Base-by-base conservation (phyloP, 352 stramenopile genomes). In the Phytopythium sindhum region DNA sequence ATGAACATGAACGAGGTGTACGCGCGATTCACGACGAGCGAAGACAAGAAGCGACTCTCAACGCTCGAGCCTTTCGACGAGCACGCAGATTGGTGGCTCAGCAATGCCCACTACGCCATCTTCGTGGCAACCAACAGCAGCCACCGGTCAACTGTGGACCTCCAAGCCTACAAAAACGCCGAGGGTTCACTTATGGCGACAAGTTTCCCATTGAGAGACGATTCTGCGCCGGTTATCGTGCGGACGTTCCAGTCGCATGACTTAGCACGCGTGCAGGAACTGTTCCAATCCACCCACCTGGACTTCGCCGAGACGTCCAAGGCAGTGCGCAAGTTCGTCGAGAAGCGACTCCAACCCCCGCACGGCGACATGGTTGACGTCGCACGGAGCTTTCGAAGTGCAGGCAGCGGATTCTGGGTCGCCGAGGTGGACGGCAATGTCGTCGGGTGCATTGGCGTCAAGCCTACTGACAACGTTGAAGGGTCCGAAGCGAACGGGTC, bases 1-100 rank as follows among this genome's bases (percentile, higher is more conserved):
- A 26, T 84, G 12, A 75, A 90, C 37, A 89, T 93, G 81, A 93
- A 93, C 45, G 66, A 73, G 10, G 69, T 90, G 12, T 87, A 81
- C 55, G 60, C 68, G 4, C 64, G 50, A 4, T 77, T 74, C 12
- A 79, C 71, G 12, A 73, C 45, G 39, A 26, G 37, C 19, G 52
- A 72, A n/a, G 81, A 90, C 57, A 84, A 82, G 48, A 51, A 58
- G 28, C 77, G 78, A 21, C 29, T 90, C n/a, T 44, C 70, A n/a
- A 44, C 61, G 2, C 69, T 90, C 26, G 84, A 93, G 44, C 67
- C 70, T 8, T 93, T 93, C 53, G 84, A 93, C 58, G 84, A 93
- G 44, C 86, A 76, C 58, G 70, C 72, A 17, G 84, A 93, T 65
- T 89, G 77, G 84, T 69, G 66, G 35, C 62, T 89, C 29, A 80